Base-by-base conservation (phyloP, 2,329 filamentous ascomycete genomes). In the Davidsoniella virescens region DNA sequence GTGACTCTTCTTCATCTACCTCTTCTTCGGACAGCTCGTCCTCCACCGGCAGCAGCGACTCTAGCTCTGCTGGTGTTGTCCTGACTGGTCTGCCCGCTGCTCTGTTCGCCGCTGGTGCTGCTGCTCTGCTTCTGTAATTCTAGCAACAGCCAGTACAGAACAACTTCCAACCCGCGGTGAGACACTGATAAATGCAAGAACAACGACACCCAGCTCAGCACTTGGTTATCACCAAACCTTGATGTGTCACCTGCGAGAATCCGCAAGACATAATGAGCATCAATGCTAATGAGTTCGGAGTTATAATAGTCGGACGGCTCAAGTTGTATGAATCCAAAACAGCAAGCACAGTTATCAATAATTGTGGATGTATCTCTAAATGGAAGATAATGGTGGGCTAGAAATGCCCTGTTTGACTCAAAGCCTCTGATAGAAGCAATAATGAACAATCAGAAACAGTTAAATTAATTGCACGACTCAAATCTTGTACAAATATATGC, bases 101-200 rank as follows among this genome's bases (percentile, higher is more conserved):
- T 51, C 55, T 73, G 45, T 54, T 74, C 39, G 71, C 69, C 47
- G 71, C 67, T 18, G 70, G 69, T 17, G 71, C 71, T 43, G 70
- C 68, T 39, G 68, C 64, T 54, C 57, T 72, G 53, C 61, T 75
- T 53, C 65, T 75, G 53, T 75, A 70, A 68, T 55, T 55, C 25
- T 50, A 42, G 38, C 33, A n/a, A 9, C 10, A 18, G 4, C 29
- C 5, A 33, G 29, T 33, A 33, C 8, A 9, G 12, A 9, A 33
- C 29, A 33, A 23, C 29, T 12, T 33, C 8, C 3, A 33, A 12
- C 29, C 8, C 29, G 29, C 29, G 29, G 29, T 12, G 10, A 33
- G 10, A 33, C 12, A 12, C 29, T 33, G 6, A 9, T 33, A 33
- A 33, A 33, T 33, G 29, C 29, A 33, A 9, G 29, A 12, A 33